Conservation (phyloP, 768 basidiomycete genomes). For the Boletus subparvulus region DNA sequence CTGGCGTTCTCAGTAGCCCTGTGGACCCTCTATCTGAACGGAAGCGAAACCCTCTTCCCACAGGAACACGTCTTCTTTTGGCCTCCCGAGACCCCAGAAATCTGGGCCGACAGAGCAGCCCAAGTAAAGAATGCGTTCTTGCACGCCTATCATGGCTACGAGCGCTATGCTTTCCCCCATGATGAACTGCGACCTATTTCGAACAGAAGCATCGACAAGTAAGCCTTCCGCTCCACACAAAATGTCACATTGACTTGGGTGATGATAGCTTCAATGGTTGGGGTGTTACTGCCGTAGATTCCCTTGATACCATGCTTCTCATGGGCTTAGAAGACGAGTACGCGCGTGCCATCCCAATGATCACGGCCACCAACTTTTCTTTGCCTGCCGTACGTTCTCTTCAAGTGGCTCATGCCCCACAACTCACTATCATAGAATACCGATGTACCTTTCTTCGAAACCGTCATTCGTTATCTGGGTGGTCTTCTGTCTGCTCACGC, state of each 20-base stretch:
- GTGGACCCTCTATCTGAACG: constrained; percentile 21
- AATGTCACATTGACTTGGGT: background rate
- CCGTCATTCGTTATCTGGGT: constrained; percentile 86
- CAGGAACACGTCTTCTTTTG: constrained; percentile 21
- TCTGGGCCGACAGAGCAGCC: constrained; percentile 54
- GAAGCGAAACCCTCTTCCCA: background rate
- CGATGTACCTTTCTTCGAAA: constrained; percentile 71
- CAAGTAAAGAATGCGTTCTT: constrained; percentile 61
- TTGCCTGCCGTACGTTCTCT: constrained; percentile 39
- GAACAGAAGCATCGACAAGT: constrained; percentile 52
- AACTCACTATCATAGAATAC: constrained; percentile 23
- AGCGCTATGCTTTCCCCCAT: constrained; percentile 55
- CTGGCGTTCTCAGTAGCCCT: constrained; percentile 10
- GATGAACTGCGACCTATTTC: constrained; percentile 64
- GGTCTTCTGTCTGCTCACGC: constrained; percentile 85
- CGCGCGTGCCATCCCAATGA: constrained; percentile 53
- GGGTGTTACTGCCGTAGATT: constrained; percentile 76
- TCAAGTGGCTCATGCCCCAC: background rate
- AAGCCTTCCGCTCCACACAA: constrained; percentile 13
- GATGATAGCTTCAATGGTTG: constrained; percentile 72
- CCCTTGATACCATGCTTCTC: constrained; percentile 82
- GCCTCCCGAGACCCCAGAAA: constrained; percentile 29
- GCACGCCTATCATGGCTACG: constrained; percentile 69
- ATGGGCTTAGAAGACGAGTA: constrained; percentile 78
- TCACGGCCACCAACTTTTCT: constrained; percentile 51